Evolutionary conservation across 208 protist species (phyloP), one percentile per base, ranked within the genome.

Genomic region (Acanthamoeba lenticulata): DNA sequence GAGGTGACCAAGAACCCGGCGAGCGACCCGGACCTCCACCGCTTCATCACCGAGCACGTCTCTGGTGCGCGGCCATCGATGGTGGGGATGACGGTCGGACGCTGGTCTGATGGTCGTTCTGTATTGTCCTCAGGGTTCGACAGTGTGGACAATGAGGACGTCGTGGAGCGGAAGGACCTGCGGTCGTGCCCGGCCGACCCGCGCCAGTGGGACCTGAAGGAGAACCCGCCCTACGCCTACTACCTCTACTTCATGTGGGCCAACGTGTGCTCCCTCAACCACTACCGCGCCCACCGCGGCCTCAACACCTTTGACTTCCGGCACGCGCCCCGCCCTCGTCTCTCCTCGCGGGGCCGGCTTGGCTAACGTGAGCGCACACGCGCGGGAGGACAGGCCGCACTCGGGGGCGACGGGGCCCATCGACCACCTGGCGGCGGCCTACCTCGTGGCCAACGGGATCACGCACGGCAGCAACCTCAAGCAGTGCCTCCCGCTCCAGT

Each of bases 161-260:
- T 98, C 77, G 95, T 98, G 32, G 99, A 99, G 88, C 93, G 97
- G 13, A 93, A 93, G 47, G 83, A 90, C 93, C 95, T 95, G 32
- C 24, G 96, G 98, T 98, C 94, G 96, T 96, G 95, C 96, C 98
- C 44, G 15, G 36, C 38, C 40, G 42, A 72, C 27, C 89, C 89
- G 34, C 52, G 89, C n/a, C 44, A 77, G 4, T 99, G 99, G 99
- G 98, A 96, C 32, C 86, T 95, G 7, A 95, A 98, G 34, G 97
- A 98, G 69, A 99, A 99, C 97, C 99, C 99, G 49, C 99, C 99
- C 27, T 99, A 99, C 96, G 98, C 98, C 79, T 99, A 99, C 96
- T 99, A 99, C 95, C 96, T 98, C n/a, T 97, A 96, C 57, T 99
- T 99, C 96, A 97, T 99, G 62, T 99, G 99, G 95, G 98, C 99